These are phyloP conservation scores for Coemansia sp. DNA, from an alignment of 192 early-diverging fungal genomes.

Conservation along the genomic window DNA sequence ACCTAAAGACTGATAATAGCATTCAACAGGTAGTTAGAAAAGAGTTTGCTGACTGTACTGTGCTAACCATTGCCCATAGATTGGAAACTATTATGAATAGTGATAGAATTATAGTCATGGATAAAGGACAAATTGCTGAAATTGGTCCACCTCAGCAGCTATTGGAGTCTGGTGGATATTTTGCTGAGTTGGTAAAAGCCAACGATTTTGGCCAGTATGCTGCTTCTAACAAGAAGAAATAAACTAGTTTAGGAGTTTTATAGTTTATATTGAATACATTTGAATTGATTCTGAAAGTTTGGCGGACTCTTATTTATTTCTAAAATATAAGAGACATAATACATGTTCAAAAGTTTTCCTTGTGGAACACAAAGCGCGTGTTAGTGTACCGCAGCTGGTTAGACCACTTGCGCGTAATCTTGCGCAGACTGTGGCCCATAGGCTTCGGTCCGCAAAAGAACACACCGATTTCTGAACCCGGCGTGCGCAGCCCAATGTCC, in stretches of 20 bases:
- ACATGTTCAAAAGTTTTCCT: constrained; percentile 63
- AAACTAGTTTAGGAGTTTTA: too few species aligned
- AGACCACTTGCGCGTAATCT: constrained; percentile 44
- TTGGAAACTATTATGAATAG: too few species aligned
- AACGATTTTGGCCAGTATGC: too few species aligned
- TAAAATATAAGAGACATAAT: neutral
- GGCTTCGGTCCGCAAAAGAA: constrained; percentile 81
- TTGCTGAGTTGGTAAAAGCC: neutral
- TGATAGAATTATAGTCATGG: too few species aligned
- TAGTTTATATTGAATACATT: too few species aligned
- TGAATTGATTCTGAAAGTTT: too few species aligned
- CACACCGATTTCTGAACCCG: constrained; percentile 67
- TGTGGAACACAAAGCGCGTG: constrained; percentile 64
- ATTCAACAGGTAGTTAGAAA: too few species aligned
- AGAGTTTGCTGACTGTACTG: too few species aligned
- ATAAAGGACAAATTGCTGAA: constrained; percentile 61
- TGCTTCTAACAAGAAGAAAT: too few species aligned
- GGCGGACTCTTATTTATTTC: neutral
- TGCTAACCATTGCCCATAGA: too few species aligned
- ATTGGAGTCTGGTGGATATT: constrained; percentile 29
- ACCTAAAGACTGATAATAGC: constrained; percentile 16
- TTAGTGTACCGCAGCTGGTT: constrained; percentile 47
- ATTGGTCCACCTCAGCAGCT: constrained; percentile 60
- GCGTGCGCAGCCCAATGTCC: constrained; percentile 55
- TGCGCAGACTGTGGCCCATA: constrained; percentile 60